Conservation (phyloP, 257 asterid genomes). For the Solanum bukasovii region DNA sequence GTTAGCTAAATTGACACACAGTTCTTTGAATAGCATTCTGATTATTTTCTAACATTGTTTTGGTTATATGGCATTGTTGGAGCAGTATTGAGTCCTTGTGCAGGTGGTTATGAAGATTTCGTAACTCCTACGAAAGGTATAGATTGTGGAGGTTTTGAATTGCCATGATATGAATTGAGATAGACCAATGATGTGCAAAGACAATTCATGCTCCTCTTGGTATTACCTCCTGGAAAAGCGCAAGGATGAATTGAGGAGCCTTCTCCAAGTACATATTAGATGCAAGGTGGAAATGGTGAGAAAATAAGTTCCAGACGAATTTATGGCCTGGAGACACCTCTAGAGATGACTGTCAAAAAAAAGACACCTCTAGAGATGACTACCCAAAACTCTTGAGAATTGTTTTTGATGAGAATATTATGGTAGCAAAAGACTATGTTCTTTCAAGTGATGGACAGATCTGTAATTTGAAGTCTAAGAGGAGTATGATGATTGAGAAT, state of each 20-base stretch:
- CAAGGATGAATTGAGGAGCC: not conserved
- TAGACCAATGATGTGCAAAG: not conserved
- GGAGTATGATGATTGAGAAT: too few relatives aligned
- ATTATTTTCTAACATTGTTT: not conserved
- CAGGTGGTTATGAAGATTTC: not conserved
- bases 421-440: too few relatives aligned
- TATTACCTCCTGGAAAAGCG: not conserved
- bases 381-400: too few relatives aligned
- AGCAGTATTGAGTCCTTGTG: not conserved
- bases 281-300: too few relatives aligned
- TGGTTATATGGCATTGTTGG: not conserved
- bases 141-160: not conserved
- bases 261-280: not conserved
- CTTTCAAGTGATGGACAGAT: too few relatives aligned
- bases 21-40: not conserved
- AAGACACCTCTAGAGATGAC: too few relatives aligned
- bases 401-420: too few relatives aligned
- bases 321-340: too few relatives aligned
- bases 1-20: not conserved
- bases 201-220: not conserved
- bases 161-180: not conserved
- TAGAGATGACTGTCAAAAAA: too few relatives aligned
- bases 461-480: too few relatives aligned
- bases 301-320: too few relatives aligned
- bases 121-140: not conserved